Conservation (phyloP, 2,329 filamentous ascomycete genomes). For the Sporothrix curviconia region DNA sequence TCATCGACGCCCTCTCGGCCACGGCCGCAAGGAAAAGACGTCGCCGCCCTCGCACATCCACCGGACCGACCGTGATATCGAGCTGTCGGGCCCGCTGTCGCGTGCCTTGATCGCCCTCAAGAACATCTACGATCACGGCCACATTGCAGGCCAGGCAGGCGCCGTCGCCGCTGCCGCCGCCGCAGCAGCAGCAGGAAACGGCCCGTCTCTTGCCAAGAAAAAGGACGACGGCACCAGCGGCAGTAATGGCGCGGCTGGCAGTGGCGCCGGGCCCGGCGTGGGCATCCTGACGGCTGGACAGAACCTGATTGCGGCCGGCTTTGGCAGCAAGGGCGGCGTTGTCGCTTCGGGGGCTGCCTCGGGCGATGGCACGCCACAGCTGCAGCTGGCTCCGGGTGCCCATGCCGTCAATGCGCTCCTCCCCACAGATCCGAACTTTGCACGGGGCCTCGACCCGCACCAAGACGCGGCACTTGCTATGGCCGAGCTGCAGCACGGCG, state of each 20-base stretch:
- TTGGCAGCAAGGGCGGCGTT: background rate
- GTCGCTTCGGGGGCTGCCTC: conserved; percentile 17
- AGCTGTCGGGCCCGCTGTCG: conserved; percentile 55
- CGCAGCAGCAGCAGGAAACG: conserved; percentile 20
- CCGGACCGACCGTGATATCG: conserved; percentile 53
- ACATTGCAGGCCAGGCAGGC: conserved; percentile 39
- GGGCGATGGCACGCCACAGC: conserved; percentile 36
- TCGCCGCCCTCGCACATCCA: conserved; percentile 48
- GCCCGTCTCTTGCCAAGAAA: conserved; percentile 19
- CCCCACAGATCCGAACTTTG: background rate
- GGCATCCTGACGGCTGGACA: background rate
- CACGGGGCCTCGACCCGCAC: conserved; percentile 41
- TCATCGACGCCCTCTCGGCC: conserved; percentile 57
- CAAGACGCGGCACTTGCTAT: conserved; percentile 58
- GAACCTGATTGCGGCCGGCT: background rate
- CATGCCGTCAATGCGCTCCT: conserved; percentile 17
- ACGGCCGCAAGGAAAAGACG: conserved; percentile 53
- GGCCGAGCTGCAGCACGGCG: conserved; percentile 58
- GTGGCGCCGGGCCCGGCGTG: background rate
- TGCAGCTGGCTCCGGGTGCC: conserved; percentile 26
- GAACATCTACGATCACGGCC: conserved; percentile 62
- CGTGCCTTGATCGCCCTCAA: conserved; percentile 54
- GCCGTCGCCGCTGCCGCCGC: background rate
- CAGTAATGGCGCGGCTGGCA: background rate
- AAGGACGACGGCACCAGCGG: conserved; percentile 37